Evolutionary conservation across 2,329 filamentous ascomycete species (phyloP).

Genomic region (Calonectria pseudoreteaudii): DNA sequence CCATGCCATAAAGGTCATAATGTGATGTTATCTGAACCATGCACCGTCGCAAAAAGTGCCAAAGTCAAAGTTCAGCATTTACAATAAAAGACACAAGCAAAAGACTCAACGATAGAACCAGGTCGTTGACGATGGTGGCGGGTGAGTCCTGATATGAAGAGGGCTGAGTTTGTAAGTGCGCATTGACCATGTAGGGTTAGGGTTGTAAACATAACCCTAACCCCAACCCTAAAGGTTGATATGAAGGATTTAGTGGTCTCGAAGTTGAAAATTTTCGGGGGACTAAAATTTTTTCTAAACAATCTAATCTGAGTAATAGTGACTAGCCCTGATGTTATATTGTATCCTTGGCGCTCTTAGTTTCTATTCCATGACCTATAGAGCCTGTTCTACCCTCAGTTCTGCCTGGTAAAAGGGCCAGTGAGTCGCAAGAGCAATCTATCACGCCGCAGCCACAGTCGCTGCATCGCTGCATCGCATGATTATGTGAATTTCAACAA

Average conservation of each 20-base stretch:
- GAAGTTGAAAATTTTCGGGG: not conserved
- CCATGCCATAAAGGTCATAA: too few species aligned
- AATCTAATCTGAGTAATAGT: too few species aligned
- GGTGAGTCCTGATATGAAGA: not conserved
- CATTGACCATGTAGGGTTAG: not conserved
- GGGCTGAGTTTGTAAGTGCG: not conserved
- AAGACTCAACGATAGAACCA: not conserved
- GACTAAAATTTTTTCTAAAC: not conserved
- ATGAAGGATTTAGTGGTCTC: too few species aligned
- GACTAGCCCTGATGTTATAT: constrained; percentile 24
- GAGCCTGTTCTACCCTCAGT: constrained; percentile 37
- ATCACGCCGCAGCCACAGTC: constrained; percentile 44
- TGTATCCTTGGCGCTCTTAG: constrained; percentile 29
- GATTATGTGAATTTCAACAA: not conserved
- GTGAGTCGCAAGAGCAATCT: constrained; percentile 38
- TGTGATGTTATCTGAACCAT: too few species aligned
- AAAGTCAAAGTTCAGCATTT: too few species aligned
- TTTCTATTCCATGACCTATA: constrained; percentile 37
- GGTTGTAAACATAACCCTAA: not conserved
- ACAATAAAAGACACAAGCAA: too few species aligned
- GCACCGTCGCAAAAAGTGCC: not conserved
- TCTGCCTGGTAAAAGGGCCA: constrained; percentile 29
- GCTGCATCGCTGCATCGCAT: not conserved
- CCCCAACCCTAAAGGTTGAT: not conserved
- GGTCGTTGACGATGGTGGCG: not conserved